phyloP scores from a whole-genome alignment of 352 stramenopile genomes.

The Phytophthora palmivora region DNA sequence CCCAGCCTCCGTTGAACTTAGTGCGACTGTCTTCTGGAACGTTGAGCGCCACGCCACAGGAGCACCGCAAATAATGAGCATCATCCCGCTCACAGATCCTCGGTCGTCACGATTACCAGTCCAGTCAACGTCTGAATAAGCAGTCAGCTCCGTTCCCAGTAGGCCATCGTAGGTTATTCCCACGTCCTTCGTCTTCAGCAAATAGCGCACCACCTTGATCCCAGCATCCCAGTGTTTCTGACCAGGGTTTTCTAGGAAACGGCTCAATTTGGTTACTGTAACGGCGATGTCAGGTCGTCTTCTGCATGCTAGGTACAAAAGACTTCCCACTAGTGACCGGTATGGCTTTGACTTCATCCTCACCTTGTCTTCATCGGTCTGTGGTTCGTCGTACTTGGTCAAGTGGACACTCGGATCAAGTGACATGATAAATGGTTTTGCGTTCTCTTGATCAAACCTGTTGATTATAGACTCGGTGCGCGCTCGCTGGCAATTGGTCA shows the following conservation, averaged over 20 bases:
- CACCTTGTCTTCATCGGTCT: conserved; percentile 11
- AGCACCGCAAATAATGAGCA: conserved; percentile 25
- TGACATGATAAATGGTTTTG: conserved; percentile 13
- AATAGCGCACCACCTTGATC: too few species aligned
- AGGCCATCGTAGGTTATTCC: too few species aligned
- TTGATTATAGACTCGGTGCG: conserved; percentile 13
- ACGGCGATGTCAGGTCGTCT: conserved; percentile 31
- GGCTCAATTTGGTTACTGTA: conserved; percentile 24
- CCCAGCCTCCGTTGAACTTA: too few species aligned
- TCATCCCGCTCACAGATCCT: conserved; percentile 20
- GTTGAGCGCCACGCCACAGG: conserved; percentile 24
- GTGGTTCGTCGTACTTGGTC: conserved; percentile 2
- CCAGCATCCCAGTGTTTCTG: too few species aligned
- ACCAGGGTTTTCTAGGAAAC: conserved; percentile 32
- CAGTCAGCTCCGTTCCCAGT: too few species aligned
- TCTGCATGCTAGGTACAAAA: conserved; percentile 29
- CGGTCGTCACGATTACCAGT: conserved; percentile 25
- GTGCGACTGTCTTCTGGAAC: conserved; percentile 36
- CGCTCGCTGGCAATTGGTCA: background rate
- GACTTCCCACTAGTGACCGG: background rate
- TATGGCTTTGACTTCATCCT: conserved; percentile 2
- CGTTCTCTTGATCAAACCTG: conserved; percentile 15
- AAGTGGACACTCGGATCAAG: conserved; percentile 9
- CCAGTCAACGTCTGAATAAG: conserved; percentile 32
- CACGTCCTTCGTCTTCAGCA: too few species aligned